Base-by-base conservation (phyloP, 2,329 filamentous ascomycete genomes). In the Byssoonygena ceratinophila region DNA sequence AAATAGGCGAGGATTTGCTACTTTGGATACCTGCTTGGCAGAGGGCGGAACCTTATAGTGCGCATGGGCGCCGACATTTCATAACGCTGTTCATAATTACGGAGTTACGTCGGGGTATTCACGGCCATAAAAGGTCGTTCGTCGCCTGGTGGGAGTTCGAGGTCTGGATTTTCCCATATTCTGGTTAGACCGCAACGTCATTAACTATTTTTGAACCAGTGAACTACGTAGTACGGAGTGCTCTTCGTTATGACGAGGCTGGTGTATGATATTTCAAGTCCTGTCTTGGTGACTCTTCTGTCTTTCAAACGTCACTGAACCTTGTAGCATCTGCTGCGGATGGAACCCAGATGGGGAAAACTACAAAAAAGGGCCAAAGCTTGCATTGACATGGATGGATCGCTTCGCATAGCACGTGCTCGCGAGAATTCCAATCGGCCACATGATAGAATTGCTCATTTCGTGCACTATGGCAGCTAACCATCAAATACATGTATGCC, bases 401-500 rank as follows among this genome's bases (percentile, higher is more conserved):
- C n/a, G n/a, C n/a, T n/a, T n/a, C n/a, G n/a, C n/a, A n/a, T n/a
- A n/a, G n/a, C n/a, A n/a, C n/a, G n/a, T n/a, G n/a, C n/a, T n/a
- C n/a, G n/a, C n/a, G n/a, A 22, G 40, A 40, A 49, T 31, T 40
- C 27, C 37, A 37, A 34, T 36, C 39, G 49, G 49, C 49, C 40
- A 51, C 40, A 51, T 51, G 49, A 51, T 45, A 45, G 49, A 51
- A 44, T 39, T 51, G 48, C 40, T 51, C 49, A 36, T 51, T 51
- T 29, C 39, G 39, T 51, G 49, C 39, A 51, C 49, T 51, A 51
- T 37, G 49, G 49, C 49, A 39, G 49, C 39, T 51, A 45, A 36
- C 49, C 49, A 51, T 51, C 49, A 51, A 34, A 51, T 51, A 51
- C 49, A 51, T 51, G 49, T 34, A 51, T 52, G 50, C 50, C 50